These are phyloP conservation scores for Rhodotorula sp. DNA, from an alignment of 1,284 basidiomycete species.

Conservation along the genomic window DNA sequence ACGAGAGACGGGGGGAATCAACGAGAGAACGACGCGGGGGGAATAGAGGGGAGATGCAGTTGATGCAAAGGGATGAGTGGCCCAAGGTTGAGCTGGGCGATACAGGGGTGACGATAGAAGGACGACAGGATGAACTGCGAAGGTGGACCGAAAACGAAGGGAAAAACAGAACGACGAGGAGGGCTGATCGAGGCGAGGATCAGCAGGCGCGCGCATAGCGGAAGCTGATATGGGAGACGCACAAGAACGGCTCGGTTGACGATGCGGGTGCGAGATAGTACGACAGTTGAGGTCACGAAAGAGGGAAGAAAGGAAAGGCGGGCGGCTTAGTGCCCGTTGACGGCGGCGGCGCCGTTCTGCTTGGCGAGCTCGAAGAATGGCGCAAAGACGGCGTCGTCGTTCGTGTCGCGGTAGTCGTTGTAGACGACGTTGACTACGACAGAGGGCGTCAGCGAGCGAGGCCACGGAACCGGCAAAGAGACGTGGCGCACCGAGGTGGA, in stretches of 20 bases:
- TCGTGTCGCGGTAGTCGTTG: constrained; percentile 50
- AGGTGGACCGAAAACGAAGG: background rate
- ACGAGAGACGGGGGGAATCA: background rate
- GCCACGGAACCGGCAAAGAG: background rate
- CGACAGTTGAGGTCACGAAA: constrained; percentile 2
- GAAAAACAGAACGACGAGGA: background rate
- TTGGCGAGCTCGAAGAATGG: constrained; percentile 62
- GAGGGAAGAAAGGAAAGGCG: background rate
- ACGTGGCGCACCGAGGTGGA: constrained; percentile 47
- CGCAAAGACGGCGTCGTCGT: constrained; percentile 77
- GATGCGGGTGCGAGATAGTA: background rate
- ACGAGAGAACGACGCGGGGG: background rate
- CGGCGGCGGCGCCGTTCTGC: constrained; percentile 3
- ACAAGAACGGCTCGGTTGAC: constrained; percentile 16
- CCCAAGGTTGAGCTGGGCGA: background rate
- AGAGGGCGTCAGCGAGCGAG: background rate
- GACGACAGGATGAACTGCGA: background rate
- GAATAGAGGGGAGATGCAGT: constrained; percentile 18
- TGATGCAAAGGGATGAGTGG: constrained; percentile 22
- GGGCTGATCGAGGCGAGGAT: constrained; percentile 5
- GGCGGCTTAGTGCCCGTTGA: constrained; percentile 17
- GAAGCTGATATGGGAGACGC: background rate
- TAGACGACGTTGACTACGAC: constrained; percentile 44
- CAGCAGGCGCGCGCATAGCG: background rate
- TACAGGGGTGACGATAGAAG: constrained; percentile 1